Evolutionary conservation across 768 basidiomycete species (phyloP).

Genomic region (Termitomyces sp.): DNA sequence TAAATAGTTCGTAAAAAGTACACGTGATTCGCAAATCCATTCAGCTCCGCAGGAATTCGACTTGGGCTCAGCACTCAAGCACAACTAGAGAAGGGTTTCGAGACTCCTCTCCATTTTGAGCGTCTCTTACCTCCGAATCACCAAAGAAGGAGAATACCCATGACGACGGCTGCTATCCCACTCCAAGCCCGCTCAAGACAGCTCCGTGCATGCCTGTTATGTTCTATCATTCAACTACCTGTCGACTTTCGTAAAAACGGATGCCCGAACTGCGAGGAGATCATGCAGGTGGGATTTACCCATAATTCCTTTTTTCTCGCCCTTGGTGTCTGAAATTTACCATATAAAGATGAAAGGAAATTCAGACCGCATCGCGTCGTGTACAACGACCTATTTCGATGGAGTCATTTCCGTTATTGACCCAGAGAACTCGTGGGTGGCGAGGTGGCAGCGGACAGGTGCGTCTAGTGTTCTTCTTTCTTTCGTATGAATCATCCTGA

Average conservation of each 20-base stretch:
- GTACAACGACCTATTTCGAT: constrained; percentile 91
- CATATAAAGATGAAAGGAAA: constrained; percentile 75
- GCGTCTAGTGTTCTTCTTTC: constrained; percentile 39
- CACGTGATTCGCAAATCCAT: neutral
- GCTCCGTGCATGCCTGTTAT: constrained; percentile 88
- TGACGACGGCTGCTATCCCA: constrained; percentile 38
- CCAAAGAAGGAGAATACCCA: neutral
- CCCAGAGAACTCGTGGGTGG: constrained; percentile 90
- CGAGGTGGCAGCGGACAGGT: constrained; percentile 94
- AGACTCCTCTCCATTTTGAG: too few species aligned
- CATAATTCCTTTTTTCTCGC: neutral
- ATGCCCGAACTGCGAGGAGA: constrained; percentile 96
- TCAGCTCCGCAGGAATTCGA: too few species aligned
- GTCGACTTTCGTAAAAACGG: constrained; percentile 80
- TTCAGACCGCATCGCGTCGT: constrained; percentile 74
- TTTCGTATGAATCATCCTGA: neutral
- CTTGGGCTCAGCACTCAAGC: too few species aligned
- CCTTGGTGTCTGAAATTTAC: neutral
- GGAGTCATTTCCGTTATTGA: constrained; percentile 86
- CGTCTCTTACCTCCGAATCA: neutral
- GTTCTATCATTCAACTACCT: constrained; percentile 83
- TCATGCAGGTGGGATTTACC: constrained; percentile 66
- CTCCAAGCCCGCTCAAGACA: constrained; percentile 60
- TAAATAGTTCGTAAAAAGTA: neutral
- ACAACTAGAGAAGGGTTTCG: too few species aligned